Evolutionary conservation across 345 rosid species (phyloP), one percentile per base, ranked within the genome.

Genomic region (Salix suchowensis): DNA sequence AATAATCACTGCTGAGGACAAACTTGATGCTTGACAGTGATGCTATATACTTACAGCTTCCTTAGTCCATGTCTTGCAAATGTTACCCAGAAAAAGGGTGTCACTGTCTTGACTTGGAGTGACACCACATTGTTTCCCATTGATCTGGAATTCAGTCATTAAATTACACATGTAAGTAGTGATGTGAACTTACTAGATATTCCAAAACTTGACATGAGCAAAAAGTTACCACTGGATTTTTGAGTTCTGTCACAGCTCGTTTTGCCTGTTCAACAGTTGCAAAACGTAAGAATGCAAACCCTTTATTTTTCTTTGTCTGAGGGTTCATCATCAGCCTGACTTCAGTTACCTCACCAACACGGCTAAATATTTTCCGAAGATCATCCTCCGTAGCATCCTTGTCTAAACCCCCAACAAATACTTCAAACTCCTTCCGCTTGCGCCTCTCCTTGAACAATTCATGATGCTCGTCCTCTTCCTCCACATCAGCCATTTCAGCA

Each of bases 61-160:
- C 80, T 80, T 84, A 65, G 94, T 90, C 99, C 98, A 96, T 64
- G 94, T 85, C 88, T 88, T 96, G 91, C 98, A 92, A 81, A 96
- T 96, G 84, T 96, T 94, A 81, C 97, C 95, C 84, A 96, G 83
- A 81, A 93, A 90, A 79, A 96, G 99, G 66, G 99, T 96, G 84
- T 90, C 98, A 74, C 92, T 93, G 85, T 93, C 98, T 82, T 92
- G 96, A 84, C 98, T 92, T 68, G 98, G 94, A 71, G 92, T 90
- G 80, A 96, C 98, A 81, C 97, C 98, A 73, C 99, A 96, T 67
- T 93, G 89, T 86, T 93, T 96, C 83, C 99, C 99, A 70, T 96
- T 90, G 74, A 96, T 92, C 99, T 96, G 91, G 85, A 91, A 86
- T 81, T 77, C 82, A 88, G 72, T 77, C 76, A 86, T 79, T 74